phyloP scores from a whole-genome alignment of 768 basidiomycete species.

The Mycena pura region DNA sequence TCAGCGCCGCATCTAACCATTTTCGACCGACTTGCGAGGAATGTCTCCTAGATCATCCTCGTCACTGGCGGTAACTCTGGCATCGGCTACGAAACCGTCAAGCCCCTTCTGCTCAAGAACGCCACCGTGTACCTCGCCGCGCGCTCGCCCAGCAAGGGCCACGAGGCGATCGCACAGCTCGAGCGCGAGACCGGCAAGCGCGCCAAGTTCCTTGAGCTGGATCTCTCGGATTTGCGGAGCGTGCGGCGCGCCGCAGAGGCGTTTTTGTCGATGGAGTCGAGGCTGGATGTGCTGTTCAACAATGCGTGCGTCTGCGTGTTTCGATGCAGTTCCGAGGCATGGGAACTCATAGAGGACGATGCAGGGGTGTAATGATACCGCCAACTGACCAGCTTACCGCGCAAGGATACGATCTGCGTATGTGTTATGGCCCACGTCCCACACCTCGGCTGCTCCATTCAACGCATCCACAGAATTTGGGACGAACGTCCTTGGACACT shows the following conservation, averaged over 20 bases:
- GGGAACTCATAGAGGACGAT: too few species aligned
- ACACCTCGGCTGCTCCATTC: neutral
- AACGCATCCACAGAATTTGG: slow-evolving; percentile 38
- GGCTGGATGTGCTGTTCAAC: slow-evolving; percentile 30
- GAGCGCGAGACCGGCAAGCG: slow-evolving; percentile 21
- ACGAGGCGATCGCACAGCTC: slow-evolving; percentile 34
- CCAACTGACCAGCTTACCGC: slow-evolving; percentile 38
- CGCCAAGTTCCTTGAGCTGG: slow-evolving; percentile 45
- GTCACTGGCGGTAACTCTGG: slow-evolving; percentile 29
- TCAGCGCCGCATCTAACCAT: slow-evolving; percentile 29
- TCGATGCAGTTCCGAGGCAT: neutral
- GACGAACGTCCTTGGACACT: slow-evolving; percentile 42
- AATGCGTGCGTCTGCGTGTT: slow-evolving; percentile 23
- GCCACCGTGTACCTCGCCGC: slow-evolving; percentile 40
- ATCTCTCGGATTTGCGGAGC: slow-evolving; percentile 45
- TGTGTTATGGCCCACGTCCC: neutral
- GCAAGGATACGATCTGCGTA: slow-evolving; percentile 45
- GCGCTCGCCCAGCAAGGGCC: slow-evolving; percentile 30
- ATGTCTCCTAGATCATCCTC: neutral
- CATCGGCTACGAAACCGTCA: slow-evolving; percentile 30
- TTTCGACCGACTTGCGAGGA: neutral
- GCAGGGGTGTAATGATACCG: slow-evolving; percentile 48
- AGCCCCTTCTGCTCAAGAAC: slow-evolving; percentile 35
- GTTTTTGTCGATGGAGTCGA: slow-evolving; percentile 32
- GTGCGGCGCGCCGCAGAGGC: slow-evolving; percentile 48